Base-by-base conservation (phyloP, 805 yeast species). In the Naumovozyma baii region DNA sequence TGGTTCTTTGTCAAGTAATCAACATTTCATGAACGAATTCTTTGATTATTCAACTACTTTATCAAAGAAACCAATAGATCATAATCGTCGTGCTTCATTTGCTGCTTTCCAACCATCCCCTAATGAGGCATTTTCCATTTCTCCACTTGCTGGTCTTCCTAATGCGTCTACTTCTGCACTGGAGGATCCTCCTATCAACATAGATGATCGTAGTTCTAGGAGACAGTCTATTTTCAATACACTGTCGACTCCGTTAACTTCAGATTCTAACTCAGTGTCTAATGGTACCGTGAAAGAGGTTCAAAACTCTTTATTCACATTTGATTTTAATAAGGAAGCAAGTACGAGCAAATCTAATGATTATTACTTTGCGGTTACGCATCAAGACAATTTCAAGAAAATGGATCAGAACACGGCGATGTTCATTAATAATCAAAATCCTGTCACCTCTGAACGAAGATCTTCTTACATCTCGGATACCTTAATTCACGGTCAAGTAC, bases 391-490 rank as follows among this genome's bases (percentile, higher is more conserved):
- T 10, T 22, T 22, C 26, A 7, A 22, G 10, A 22, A 7, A 10
- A 22, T 7, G 26, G 9, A 22, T 7, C 26, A 22, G 7, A 10
- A 22, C n/a, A n/a, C n/a, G n/a, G n/a, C n/a, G n/a, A n/a, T n/a
- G n/a, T n/a, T n/a, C n/a, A n/a, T n/a, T n/a, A 22, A 22, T 10
- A 7, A 22, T 22, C 26, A 22, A 10, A 22, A 22, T 22, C 14
- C 20, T 10, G 22, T 31, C 12, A 26, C 36, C 18, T 70, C 74
- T 18, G 74, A 82, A 9, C 69, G 92, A 59, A 71, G 92, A 59
- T 86, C 88, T 12, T 73, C 81, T 39, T 81, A 77, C 54, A 78
- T 85, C 10, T 83, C 87, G 2, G 90, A 80, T 52, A 63, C 72
- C 2, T 66, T 74, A 42, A 72, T 78, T 18, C 61, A 61, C 38